phyloP scores from a whole-genome alignment of 768 basidiomycete genomes.

The Hygrocybe coccinea region DNA sequence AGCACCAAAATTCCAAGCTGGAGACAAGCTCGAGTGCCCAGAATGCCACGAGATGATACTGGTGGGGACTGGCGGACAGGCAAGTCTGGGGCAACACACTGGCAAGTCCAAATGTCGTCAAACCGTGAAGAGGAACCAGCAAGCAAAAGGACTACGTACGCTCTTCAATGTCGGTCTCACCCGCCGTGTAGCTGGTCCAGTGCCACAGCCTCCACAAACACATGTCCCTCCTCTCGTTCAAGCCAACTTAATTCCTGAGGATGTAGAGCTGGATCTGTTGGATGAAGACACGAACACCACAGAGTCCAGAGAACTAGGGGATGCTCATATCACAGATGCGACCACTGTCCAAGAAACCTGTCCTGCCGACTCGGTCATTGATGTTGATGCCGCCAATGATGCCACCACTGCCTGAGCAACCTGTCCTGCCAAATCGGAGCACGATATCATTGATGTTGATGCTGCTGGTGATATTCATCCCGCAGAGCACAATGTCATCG shows the following conservation, averaged over 20 bases:
- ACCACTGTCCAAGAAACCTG: background rate
- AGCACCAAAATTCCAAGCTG: background rate
- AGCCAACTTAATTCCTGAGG: background rate
- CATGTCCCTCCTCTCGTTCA: background rate
- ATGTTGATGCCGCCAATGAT: background rate
- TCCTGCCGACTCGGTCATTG: background rate
- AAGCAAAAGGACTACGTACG: background rate
- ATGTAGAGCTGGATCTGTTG: background rate
- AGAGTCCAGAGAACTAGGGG: background rate
- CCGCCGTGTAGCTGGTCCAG: background rate
- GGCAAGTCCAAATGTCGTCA: too few relatives aligned
- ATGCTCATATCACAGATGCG: background rate
- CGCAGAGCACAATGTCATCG: background rate
- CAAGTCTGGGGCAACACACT: conserved; percentile 9
- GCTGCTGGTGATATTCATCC: background rate
- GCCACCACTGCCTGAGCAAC: background rate
- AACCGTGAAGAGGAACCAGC: conserved; percentile 8
- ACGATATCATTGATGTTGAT: too few relatives aligned
- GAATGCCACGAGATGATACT: conserved; percentile 15
- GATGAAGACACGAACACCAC: background rate
- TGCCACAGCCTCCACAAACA: background rate
- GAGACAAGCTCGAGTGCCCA: conserved; percentile 13
- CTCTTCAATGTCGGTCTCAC: background rate
- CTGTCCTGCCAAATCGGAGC: background rate
- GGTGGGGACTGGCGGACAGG: conserved; percentile 16